A percentile compares a stretch with the other conserved stretches of the same genome.
phyloP scores from a whole-genome alignment of 129 eudicot species.

The Cynara cardunculus region DNA sequence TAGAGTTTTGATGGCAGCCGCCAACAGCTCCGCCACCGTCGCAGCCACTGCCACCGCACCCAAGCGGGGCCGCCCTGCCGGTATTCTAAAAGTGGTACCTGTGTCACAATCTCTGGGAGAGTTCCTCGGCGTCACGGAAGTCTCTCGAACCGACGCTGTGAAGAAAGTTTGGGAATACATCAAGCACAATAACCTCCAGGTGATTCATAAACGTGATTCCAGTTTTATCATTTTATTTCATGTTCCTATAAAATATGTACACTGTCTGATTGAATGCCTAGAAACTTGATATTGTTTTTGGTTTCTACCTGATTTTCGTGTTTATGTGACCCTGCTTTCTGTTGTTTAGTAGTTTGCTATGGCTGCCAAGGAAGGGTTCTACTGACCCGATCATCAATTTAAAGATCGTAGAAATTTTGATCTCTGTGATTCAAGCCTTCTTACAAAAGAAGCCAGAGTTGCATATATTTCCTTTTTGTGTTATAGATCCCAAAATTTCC shows the following conservation, averaged over 20 bases:
- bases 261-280: neutral
- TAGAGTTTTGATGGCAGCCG: conserved; percentile 47
- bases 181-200: conserved; percentile 60
- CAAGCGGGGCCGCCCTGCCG: conserved; percentile 25
- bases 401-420: neutral
- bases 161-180: conserved; percentile 66
- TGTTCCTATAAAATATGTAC: neutral
- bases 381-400: neutral
- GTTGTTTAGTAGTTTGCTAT: neutral
- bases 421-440: neutral
- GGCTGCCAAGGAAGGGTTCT: neutral
- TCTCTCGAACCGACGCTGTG: conserved; percentile 52
- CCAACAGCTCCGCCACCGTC: conserved; percentile 24
- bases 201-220: conserved; percentile 2
- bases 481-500: neutral
- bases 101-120: conserved; percentile 46
- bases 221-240: neutral
- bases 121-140: conserved; percentile 48
- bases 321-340: neutral
- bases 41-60: conserved; percentile 22
- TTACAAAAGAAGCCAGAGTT: neutral
- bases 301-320: conserved; percentile 3
- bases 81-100: conserved; percentile 43
- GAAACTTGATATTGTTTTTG: neutral
- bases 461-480: neutral